Evolutionary conservation across 2,329 filamentous ascomycete genomes (phyloP).

Genomic region (Proliferodiscus dingleyae): DNA sequence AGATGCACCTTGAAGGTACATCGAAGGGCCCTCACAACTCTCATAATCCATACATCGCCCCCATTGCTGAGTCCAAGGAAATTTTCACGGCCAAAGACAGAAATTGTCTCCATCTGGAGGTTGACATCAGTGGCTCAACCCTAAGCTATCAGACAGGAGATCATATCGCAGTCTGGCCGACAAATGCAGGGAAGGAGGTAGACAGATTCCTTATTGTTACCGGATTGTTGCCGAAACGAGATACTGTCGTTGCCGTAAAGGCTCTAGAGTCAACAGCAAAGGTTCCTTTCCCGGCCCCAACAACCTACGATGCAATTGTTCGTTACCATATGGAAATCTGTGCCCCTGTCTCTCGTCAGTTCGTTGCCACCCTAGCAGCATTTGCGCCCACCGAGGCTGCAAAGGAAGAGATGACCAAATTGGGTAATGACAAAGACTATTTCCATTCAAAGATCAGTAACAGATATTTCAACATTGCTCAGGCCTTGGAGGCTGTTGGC

Average conservation of each 20-base stretch:
- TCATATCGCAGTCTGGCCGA: constrained; percentile 96
- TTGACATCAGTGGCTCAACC: constrained; percentile 85
- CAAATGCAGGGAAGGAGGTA: constrained; percentile 87
- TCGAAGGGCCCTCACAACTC: constrained; percentile 89
- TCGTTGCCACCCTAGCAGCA: constrained; percentile 77
- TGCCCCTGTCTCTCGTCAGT: constrained; percentile 92
- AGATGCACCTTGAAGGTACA: constrained; percentile 82
- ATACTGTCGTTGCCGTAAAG: constrained; percentile 83
- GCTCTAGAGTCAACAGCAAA: constrained; percentile 92
- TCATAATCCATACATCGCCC: constrained; percentile 95
- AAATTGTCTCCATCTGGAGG: constrained; percentile 95
- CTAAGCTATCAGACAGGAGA: constrained; percentile 93
- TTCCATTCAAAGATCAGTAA: constrained; percentile 82
- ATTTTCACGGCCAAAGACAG: constrained; percentile 84
- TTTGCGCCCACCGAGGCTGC: constrained; percentile 81
- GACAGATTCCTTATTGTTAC: constrained; percentile 81
- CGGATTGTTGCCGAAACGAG: constrained; percentile 68
- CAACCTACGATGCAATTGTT: constrained; percentile 87
- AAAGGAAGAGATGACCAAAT: constrained; percentile 82
- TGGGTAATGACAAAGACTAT: constrained; percentile 91
- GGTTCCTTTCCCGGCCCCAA: constrained; percentile 94
- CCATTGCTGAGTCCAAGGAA: constrained; percentile 85
- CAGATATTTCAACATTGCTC: constrained; percentile 84
- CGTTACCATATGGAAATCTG: constrained; percentile 98
- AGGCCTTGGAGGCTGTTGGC: constrained; percentile 69